A percentile compares a stretch with the other conserved stretches of the same genome.
Evolutionary conservation across 768 basidiomycete species (phyloP).

Genomic region (Naganishia vishniacii): DNA sequence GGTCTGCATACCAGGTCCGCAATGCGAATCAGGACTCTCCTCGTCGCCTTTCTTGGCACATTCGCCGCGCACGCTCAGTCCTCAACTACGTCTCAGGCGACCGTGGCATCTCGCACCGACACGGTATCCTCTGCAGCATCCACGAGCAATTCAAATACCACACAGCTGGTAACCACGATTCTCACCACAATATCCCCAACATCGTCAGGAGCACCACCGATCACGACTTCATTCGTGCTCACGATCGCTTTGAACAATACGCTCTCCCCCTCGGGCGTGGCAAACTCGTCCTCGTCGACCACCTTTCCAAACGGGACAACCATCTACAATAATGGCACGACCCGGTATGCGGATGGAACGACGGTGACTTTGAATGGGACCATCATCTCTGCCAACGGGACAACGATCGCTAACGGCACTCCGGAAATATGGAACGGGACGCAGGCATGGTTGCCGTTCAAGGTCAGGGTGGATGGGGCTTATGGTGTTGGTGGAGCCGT

Average conservation of each 20-base stretch:
- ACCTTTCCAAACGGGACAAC: conserved; percentile 21
- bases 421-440: conserved; percentile 43
- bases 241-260: conserved; percentile 39
- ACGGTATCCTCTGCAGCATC: neutral
- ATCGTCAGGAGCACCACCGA: conserved; percentile 20
- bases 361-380: conserved; percentile 17
- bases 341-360: conserved; percentile 19
- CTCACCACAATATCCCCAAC: conserved; percentile 18
- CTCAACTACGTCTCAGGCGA: neutral
- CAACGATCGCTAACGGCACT: conserved; percentile 23
- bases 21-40: neutral
- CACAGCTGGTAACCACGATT: neutral
- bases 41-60: neutral
- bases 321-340: conserved; percentile 29
- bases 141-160: neutral
- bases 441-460: conserved; percentile 49
- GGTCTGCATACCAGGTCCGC: no score
- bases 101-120: neutral
- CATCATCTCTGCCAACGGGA: conserved; percentile 30
- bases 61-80: conserved; percentile 1
- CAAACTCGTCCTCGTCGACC: neutral
- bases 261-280: conserved; percentile 22
- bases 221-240: conserved; percentile 16
- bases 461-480: conserved; percentile 72
- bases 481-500: conserved; percentile 84